Base-by-base conservation (phyloP, 331 rosid genomes). In the Spiraea crenata region DNA sequence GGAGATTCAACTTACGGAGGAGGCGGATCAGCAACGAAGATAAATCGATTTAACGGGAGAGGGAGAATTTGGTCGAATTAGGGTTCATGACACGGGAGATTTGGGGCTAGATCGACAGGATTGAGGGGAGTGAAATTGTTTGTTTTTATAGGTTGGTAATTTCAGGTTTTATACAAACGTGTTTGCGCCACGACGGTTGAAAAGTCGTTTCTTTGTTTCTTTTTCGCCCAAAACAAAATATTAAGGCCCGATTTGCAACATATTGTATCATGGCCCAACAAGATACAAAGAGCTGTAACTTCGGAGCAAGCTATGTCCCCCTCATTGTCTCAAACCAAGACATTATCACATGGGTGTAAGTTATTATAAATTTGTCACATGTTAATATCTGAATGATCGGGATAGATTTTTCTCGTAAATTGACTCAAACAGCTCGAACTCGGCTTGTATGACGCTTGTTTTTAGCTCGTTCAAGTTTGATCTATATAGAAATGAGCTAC, bases 11-110 rank as follows among this genome's bases (percentile, higher is more conserved):
- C 68, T 82, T 69, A 79, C 79, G 1, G 54, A 45, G 45, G 76
- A 75, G 77, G 68, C 69, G 69, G 74, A 79, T 82, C 77, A 9
- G 77, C 51, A 20, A 37, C 46, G 46, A 63, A 66, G 9, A 16
- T n/a, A 1, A 50, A 57, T 44, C 7, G 8, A n/a, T 15, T 25
- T 70, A 16, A 19, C 10, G 56, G 47, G 14, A 3, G n/a, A 7
- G 39, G 35, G 34, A 70, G n/a, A 45, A 3, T 69, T 37, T 67
- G 70, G 50, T 72, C 48, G 47, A 59, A 52, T 51, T 74, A 73
- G 71, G 82, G 69, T 67, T 71, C 69, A 31, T 31, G 17, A 17
- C 16, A 9, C 9, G 60, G 64, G 63, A 11, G 47, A 40, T 47
- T 71, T 56, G 65, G 45, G 47, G 57, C 4, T 8, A 58, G 40